Evolutionary conservation across 1,139 yeast species (phyloP), one percentile per base, ranked within the genome.

Genomic region (Magnusiomyces suaveolens): DNA sequence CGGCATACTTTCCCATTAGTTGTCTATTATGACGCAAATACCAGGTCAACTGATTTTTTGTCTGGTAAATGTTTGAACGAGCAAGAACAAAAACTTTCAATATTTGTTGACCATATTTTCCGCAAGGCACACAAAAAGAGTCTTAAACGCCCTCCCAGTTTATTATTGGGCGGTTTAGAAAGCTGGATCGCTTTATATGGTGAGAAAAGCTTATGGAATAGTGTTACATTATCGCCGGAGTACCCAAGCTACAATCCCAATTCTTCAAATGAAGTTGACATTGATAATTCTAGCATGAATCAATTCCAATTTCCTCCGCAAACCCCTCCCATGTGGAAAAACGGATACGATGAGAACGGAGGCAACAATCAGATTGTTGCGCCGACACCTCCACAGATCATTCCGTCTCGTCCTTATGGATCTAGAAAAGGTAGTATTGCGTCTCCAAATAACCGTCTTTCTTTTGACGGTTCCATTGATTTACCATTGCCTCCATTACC

Each of bases 1-100:
- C 72, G 95, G 60, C 70, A 75, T 58, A 67, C 72, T 44, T 87
- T 76, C 64, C 86, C 82, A 52, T 70, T 79, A 48, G 72, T 89
- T 2, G 82, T 87, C 2, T 66, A 83, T 14, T 87, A 85, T 66
- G 84, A 87, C 58, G 60, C 63, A 26, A 58, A 59, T 47, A 59
- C 68, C 10, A 52, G 57, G 16, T 44, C 61, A 21, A 55, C 56
- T 29, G 59, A 57, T 1, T 59, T 29, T 60, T 62, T 59, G n/a
- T 58, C 59, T 3, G 62, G 60, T 32, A 59, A 59, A 1, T 46
- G 48, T n/a, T 50, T 52, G 14, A 63, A 59, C 49, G 54, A 58
- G 21, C 61, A 56, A 49, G 57, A 56, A 29, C 47, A 57, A 47
- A 57, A 59, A 2, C 41, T 65, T 54, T 58, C 57, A 26, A 55